Percentiles rank a stretch among this genome's conserved stretches.
These are phyloP conservation scores for Suhomyces faveliae DNA, from an alignment of 805 yeast species.

Conservation along the genomic window DNA sequence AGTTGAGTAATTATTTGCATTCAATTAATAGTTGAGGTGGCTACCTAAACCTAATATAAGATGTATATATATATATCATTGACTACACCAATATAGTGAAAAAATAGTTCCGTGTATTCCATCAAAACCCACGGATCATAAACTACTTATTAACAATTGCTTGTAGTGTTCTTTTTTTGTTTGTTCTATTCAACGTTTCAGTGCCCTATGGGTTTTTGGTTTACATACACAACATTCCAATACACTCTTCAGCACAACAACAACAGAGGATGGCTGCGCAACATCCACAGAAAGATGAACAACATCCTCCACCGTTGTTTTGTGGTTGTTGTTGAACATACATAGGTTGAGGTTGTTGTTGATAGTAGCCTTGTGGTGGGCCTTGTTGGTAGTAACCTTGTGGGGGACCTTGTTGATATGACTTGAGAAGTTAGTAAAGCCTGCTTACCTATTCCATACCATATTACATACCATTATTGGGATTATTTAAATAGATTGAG, in stretches of 20 bases:
- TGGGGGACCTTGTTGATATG: conserved; percentile 21
- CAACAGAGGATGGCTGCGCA: conserved; percentile 17
- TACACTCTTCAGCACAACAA: conserved; percentile 19
- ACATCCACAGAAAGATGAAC: conserved; percentile 17
- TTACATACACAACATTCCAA: conserved; percentile 9
- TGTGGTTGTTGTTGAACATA: conserved; percentile 30
- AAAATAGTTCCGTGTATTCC: not conserved
- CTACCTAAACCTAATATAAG: no score
- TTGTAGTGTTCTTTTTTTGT: not conserved
- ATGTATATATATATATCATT: not conserved
- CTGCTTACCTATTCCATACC: not conserved
- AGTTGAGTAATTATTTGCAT: not conserved
- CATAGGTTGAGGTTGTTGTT: conserved; percentile 35
- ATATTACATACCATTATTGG: not conserved
- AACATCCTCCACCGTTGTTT: conserved; percentile 19
- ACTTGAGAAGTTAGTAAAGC: conserved; percentile 8
- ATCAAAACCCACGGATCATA: not conserved
- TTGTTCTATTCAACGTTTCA: not conserved
- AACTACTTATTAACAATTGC: not conserved
- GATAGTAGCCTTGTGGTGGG: conserved; percentile 26
- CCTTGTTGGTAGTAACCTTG: conserved; percentile 27
- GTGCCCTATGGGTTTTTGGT: not conserved
- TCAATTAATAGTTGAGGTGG: not conserved
- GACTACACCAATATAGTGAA: not conserved
- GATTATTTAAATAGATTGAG: not conserved